Base-by-base conservation (phyloP, 2,329 filamentous ascomycete genomes). In the Aspergillus flavus region DNA sequence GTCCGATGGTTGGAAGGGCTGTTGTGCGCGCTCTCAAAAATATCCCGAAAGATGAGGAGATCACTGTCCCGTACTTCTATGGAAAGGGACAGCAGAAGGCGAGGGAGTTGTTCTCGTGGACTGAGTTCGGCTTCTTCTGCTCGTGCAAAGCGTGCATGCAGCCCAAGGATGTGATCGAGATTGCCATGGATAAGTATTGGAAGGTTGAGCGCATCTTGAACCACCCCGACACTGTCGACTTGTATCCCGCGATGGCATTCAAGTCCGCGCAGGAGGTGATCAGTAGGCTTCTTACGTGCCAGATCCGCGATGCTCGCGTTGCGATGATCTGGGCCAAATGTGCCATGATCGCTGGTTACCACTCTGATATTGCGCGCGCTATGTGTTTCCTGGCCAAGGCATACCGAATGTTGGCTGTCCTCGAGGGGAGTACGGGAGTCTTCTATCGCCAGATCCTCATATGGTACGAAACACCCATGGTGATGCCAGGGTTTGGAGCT, bases 11-110 rank as follows among this genome's bases (percentile, higher is more conserved):
- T 2, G 56, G 36, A 10, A 61, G 53, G 6, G 58, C 67, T 1
- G 52, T 64, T 0, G 58, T 73, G 3, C 68, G 66, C 32, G 67
- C 70, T 11, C 63, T 56, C 39, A 61, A 21, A 16, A 55, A 65
- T 12, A 72, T 77, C 50, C 30, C 43, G 10, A 45, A 45, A 6
- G 73, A 72, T 1, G 66, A 70, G 23, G 72, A 77, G 53, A 67
- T 76, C 45, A 72, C 68, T 3, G 59, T 71, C 43, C 41, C 68
- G 1, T 75, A 74, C 57, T 55, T 63, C 5, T 57, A 64, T 23
- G 39, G 63, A 0, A 59, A 58, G 16, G 53, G 64, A 11, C 55
- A 52, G 1, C 19, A 21, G 9, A 48, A 46, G 7, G 21, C 19
- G 28, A 67, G 72, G 19, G 68, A 63, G 45, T 26, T 61, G 3